Evolutionary conservation across 306 rosid genomes (phyloP).

Genomic region (Purshia tridentata): DNA sequence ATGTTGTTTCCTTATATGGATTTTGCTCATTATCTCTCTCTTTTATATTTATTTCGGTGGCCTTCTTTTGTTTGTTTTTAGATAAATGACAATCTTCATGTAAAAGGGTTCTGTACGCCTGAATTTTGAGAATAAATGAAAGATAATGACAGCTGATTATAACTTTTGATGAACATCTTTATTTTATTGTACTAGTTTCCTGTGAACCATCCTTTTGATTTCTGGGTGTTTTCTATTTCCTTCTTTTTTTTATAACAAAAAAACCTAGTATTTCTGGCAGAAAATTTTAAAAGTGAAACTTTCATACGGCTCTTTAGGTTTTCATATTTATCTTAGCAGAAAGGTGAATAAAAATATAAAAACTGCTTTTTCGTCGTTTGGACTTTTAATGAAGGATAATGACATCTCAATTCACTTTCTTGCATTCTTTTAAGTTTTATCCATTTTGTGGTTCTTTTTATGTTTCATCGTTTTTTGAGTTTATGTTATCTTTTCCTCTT

Average conservation of each 20-base stretch:
- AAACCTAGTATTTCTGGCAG: neutral
- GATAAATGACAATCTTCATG: constrained; percentile 3
- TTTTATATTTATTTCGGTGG: neutral
- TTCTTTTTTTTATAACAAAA: neutral
- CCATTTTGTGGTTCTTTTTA: neutral
- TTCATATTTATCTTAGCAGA: constrained; percentile 7
- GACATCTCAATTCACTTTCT: neutral
- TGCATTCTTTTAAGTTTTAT: too few species aligned
- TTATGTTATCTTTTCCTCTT: neutral
- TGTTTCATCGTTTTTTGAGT: neutral
- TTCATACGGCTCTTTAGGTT: neutral
- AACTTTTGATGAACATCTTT: constrained; percentile 8
- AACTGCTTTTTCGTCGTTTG: constrained; percentile 10
- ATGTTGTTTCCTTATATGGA: neutral
- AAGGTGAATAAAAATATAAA: neutral
- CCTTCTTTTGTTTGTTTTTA: constrained; percentile 1
- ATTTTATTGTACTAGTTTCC: constrained; percentile 8
- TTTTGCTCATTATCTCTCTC: neutral
- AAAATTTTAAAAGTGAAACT: constrained; percentile 17
- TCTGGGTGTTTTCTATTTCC: neutral
- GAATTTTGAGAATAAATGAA: constrained; percentile 17
- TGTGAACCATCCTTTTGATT: neutral
- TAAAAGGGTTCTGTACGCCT: neutral
- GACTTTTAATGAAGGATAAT: constrained; percentile 15
- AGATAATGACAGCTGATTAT: constrained; percentile 33